Evolutionary conservation across 2,329 filamentous ascomycete genomes (phyloP), one percentile per base, ranked within the genome.

Genomic region (Pyrenophora tritici-repentis): DNA sequence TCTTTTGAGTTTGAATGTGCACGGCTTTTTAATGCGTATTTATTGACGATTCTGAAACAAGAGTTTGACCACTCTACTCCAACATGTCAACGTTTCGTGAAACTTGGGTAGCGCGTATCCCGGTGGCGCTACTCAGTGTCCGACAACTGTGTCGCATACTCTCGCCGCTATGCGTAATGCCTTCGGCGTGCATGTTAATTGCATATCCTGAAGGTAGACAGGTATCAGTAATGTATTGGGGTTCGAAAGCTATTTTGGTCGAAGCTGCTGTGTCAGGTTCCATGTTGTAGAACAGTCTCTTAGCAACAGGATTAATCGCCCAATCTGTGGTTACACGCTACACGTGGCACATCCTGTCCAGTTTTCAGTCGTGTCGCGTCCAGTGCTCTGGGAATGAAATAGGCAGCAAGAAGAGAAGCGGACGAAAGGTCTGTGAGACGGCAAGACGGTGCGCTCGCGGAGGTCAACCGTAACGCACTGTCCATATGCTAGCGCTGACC

Each of bases 1-100:
- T 38, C 33, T 17, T 41, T 32, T 39, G 38, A 42, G 38, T 42
- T 42, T 47, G 46, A 31, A 49, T 31, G 50, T 39, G 39, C 35
- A 26, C 24, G 36, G 35, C 48, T 38, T 16, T 48, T 42, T 6
- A 51, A 60, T 56, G 53, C 57, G 38, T 40, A 32, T 38, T 40
- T 40, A 32, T 38, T 40, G 36, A 42, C 26, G 42, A 24, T 20
- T 35, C 42, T 62, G 59, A 61, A 62, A 62, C 59, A 37, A 31
- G 16, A 37, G 55, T 59, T 53, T 59, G 59, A 60, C 55, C 41
- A 51, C 9, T 56, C 45, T 56, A 57, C 53, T 62, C 55, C 45
- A 62, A 56, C 44, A 48, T 58, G 53, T 61, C 57, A 59, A 50
- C 39, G 60, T 63, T 63, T 65, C 55, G 57, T 58, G 61, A 47